These are phyloP conservation scores for Zygoascus meyerae DNA, from an alignment of 1,139 yeast genomes.

Conservation along the genomic window DNA sequence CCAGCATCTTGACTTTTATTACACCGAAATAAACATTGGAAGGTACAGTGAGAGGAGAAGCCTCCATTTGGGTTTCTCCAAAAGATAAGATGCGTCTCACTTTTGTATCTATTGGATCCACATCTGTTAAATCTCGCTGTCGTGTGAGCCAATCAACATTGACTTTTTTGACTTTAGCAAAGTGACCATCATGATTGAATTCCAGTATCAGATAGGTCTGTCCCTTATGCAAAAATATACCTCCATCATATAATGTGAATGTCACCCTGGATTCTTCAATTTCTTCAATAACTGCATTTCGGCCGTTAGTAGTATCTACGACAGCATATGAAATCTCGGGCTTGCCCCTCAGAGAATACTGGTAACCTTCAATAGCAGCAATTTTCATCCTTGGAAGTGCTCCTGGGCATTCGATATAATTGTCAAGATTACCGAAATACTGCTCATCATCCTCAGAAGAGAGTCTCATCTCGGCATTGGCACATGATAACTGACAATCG, in stretches of 20 bases:
- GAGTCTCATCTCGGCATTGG: slow-evolving; percentile 80
- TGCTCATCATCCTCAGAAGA: slow-evolving; percentile 44
- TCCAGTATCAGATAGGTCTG: slow-evolving; percentile 79
- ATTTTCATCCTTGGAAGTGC: not conserved
- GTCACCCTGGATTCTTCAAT: slow-evolving; percentile 87
- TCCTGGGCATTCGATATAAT: not conserved
- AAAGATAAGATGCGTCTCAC: slow-evolving; percentile 7
- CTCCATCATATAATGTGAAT: slow-evolving; percentile 92
- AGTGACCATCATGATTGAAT: slow-evolving; percentile 66
- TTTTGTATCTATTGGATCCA: slow-evolving; percentile 54
- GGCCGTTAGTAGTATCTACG: slow-evolving; percentile 72
- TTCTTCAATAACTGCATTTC: slow-evolving; percentile 76
- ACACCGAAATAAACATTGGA: slow-evolving; percentile 53
- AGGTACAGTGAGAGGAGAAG: not conserved
- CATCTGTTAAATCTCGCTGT: slow-evolving; percentile 88
- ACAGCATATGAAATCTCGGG: slow-evolving; percentile 80
- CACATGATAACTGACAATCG: slow-evolving; percentile 88
- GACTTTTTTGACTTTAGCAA: slow-evolving; percentile 79
- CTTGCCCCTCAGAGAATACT: slow-evolving; percentile 54
- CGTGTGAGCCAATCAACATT: slow-evolving; percentile 90
- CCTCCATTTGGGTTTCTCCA: not conserved
- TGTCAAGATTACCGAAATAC: slow-evolving; percentile 42
- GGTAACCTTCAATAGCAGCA: slow-evolving; percentile 73
- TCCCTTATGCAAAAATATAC: slow-evolving; percentile 91
- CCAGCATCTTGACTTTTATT: slow-evolving; percentile 63